Conservation (phyloP, 2,329 filamentous ascomycete genomes). For the Diaporthe batatas region DNA sequence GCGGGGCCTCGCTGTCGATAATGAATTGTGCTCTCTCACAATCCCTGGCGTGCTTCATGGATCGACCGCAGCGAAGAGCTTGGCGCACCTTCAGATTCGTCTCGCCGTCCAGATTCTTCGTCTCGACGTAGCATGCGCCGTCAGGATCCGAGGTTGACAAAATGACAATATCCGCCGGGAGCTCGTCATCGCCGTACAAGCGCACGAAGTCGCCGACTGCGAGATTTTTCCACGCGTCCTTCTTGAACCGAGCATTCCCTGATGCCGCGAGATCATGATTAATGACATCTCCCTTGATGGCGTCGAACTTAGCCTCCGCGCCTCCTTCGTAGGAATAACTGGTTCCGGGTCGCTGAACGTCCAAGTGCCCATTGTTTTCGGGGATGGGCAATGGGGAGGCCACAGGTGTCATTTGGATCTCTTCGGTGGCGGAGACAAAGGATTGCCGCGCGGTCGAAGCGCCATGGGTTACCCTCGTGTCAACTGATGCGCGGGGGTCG, state of each 20-base stretch:
- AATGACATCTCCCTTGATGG: slow-evolving; percentile 72
- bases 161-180: slow-evolving; percentile 93
- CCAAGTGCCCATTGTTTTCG: slow-evolving; percentile 50
- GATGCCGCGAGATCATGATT: slow-evolving; percentile 75
- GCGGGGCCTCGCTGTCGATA: slow-evolving; percentile 91
- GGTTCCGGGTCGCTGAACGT: slow-evolving; percentile 49
- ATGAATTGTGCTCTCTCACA: slow-evolving; percentile 90
- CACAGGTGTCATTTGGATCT: slow-evolving; percentile 97
- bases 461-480: slow-evolving; percentile 69
- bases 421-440: slow-evolving; percentile 70
- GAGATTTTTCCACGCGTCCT: slow-evolving; percentile 94
- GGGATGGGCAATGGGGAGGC: slow-evolving; percentile 78
- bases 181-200: slow-evolving; percentile 94
- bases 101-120: slow-evolving; percentile 97
- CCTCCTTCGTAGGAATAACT: slow-evolving; percentile 50
- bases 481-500: slow-evolving; percentile 74
- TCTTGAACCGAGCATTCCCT: slow-evolving; percentile 87
- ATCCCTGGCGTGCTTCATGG: slow-evolving; percentile 88
- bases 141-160: slow-evolving; percentile 94
- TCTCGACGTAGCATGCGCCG: slow-evolving; percentile 96
- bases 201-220: slow-evolving; percentile 97
- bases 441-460: slow-evolving; percentile 63
- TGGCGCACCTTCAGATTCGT: slow-evolving; percentile 97
- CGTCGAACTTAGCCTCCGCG: slow-evolving; percentile 57
- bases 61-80: slow-evolving; percentile 85